Evolutionary conservation across 2,329 filamentous ascomycete species (phyloP), one percentile per base, ranked within the genome.

Genomic region (Clonostachys rosea): DNA sequence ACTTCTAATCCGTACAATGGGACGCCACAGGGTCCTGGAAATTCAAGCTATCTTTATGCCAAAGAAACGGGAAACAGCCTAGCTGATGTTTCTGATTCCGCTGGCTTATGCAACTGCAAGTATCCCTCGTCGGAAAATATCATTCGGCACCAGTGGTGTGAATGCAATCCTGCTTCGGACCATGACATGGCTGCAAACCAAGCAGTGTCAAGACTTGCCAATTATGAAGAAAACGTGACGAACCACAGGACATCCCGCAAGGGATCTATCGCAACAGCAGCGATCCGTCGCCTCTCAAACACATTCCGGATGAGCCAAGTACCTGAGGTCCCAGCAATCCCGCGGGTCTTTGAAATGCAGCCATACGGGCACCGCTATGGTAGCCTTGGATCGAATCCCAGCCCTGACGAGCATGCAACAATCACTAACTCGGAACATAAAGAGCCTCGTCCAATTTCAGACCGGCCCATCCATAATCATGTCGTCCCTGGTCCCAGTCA

Each of bases 1-100:
- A 67, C 60, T 3, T 66, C 65, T 12, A 53, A 56, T 18, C 48
- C 45, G 48, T 54, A 17, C 48, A 52, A 46, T 51, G 52, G 36
- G 52, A 56, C 40, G 50, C 54, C 37, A 56, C 14, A 18, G 36
- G 24, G 24, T 30, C 24, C 9, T 30, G 24, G 24, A 30, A 30
- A 30, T 59, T 18, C 47, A 56, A 47, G 53, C 53, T 33, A 44
- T 59, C 49, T 52, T 50, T 30, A 30, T 30, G 24, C 24, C 43
- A 60, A 60, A 46, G 62, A 58, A 17, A 60, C 60, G 13, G 70
- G 71, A 10, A 73, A 67, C 51, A 76, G 73, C 47, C 52, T 76
- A 18, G 73, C 73, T 3, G 42, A 44, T 30, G 63, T 68, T 7
- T 74, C 73, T 1, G 71, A 75, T 40, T 50, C 51, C 9, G 49